phyloP scores from a whole-genome alignment of 345 rosid species.

The Moringa oleifera region DNA sequence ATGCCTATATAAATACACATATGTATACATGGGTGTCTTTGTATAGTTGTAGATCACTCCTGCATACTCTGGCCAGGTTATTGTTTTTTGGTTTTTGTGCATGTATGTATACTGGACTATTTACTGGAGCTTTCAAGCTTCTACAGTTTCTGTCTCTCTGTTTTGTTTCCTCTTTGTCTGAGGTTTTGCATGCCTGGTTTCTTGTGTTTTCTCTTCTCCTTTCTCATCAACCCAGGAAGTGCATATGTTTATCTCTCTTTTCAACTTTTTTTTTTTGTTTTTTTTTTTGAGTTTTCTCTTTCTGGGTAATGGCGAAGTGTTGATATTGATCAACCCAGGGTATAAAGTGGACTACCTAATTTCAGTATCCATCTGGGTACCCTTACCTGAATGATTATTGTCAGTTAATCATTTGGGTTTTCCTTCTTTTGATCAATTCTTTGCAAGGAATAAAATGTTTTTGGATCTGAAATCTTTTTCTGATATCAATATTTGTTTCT shows the following conservation, averaged over 20 bases:
- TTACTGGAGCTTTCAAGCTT: no score
- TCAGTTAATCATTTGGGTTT: not conserved
- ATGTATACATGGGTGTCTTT: not conserved
- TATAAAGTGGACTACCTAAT: not conserved
- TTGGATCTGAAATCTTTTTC: no score
- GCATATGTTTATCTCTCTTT: not conserved
- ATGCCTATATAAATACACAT: no score
- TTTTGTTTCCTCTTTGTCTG: not conserved
- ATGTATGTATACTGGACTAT: no score
- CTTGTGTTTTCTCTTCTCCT: not conserved
- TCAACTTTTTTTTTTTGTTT: not conserved
- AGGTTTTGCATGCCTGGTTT: not conserved
- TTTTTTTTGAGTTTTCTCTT: not conserved
- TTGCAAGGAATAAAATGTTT: not conserved
- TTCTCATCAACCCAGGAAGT: not conserved
- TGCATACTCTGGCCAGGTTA: not conserved
- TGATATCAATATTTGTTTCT: not conserved
- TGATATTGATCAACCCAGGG: constrained; percentile 3
- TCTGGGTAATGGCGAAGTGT: not conserved
- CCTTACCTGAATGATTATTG: not conserved
- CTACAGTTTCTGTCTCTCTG: not conserved
- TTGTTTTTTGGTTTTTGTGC: not conserved
- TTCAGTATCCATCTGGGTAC: not conserved
- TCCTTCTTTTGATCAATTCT: not conserved
- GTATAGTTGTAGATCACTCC: not conserved